Evolutionary conservation across 805 yeast genomes (phyloP), one percentile per base, ranked within the genome.

Genomic region (Candida bentonensis): DNA sequence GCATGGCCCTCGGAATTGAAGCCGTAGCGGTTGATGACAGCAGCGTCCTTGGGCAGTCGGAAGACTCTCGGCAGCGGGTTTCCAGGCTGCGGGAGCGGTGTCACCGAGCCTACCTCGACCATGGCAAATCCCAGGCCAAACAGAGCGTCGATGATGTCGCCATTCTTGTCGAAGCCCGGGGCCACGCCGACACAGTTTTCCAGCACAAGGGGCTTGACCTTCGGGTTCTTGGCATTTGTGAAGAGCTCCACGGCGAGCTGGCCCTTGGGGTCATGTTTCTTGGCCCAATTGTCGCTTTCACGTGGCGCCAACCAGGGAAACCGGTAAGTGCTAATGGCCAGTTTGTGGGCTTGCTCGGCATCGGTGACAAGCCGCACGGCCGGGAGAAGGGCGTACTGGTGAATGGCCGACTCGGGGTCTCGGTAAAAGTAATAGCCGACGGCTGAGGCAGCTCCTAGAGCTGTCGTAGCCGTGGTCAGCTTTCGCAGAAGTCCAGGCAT

Each of bases 91-190:
- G 96, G 84, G 51, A 72, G 66, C 3, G 97, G 97, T 4, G 97
- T 89, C 42, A 89, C 78, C 2, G 95, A 83, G 1, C 97, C 97
- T 47, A 89, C 74, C 63, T 89, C 97, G 51, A 86, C 92, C 60
- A 85, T 85, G 15, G 89, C 77, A 55, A 88, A 88, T 1, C 97
- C 97, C 45, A 73, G 58, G 50, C 78, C 70, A 53, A 80, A 79
- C 47, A 89, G 68, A 0, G 87, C 66, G 53, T 89, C 96, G 52
- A 89, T 76, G 20, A 85, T 95, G 57, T 86, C 94, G 43, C 85
- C 97, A 56, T 88, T 80, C 64, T 89, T 89, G 62, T 89, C 97
- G 51, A 89, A 73, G 11, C 97, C 97, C 22, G 97, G 97, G 42
- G 97, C 96, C 54, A 88, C 71, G 13, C 96, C 96, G 42, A 89